A percentile compares a stretch with the other conserved stretches of the same genome.
Evolutionary conservation across 2,329 filamentous ascomycete species (phyloP).

Genomic region (Fonsecaea erecta): DNA sequence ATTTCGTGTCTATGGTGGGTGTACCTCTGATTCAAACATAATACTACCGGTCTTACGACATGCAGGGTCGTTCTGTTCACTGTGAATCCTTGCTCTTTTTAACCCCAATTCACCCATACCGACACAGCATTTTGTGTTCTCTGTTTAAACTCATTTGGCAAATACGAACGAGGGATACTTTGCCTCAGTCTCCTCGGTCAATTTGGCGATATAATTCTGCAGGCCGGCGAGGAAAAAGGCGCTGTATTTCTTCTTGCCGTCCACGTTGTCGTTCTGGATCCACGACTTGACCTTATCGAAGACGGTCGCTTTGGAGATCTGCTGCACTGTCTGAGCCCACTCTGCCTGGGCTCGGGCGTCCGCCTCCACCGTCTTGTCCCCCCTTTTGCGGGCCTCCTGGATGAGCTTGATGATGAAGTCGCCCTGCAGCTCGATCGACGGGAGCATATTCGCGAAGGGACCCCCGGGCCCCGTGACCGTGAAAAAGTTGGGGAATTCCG

Average conservation of each 20-base stretch:
- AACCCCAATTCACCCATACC: no score
- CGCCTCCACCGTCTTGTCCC: conserved; percentile 52
- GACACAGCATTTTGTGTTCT: no score
- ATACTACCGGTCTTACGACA: no score
- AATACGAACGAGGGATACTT: conserved; percentile 1
- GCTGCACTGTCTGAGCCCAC: conserved; percentile 55
- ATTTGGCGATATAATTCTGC: neutral
- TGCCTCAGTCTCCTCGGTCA: neutral
- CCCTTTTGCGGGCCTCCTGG: conserved; percentile 50
- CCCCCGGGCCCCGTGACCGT: conserved; percentile 60
- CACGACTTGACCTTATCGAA: conserved; percentile 55
- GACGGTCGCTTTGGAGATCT: conserved; percentile 41
- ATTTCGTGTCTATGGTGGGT: no score
- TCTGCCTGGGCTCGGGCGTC: conserved; percentile 49
- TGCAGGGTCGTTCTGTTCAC: no score
- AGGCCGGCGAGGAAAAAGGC: conserved; percentile 18
- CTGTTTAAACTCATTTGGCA: neutral
- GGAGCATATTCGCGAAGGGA: conserved; percentile 61
- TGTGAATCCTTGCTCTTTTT: no score
- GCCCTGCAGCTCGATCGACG: conserved; percentile 56
- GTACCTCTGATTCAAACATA: no score
- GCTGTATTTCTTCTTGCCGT: conserved; percentile 50
- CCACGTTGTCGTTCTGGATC: conserved; percentile 60
- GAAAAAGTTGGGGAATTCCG: conserved; percentile 56
- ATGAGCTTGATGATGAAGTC: conserved; percentile 15